These are phyloP conservation scores for Hortaea werneckii DNA, from an alignment of 2,329 filamentous ascomycete species.

Conservation along the genomic window DNA sequence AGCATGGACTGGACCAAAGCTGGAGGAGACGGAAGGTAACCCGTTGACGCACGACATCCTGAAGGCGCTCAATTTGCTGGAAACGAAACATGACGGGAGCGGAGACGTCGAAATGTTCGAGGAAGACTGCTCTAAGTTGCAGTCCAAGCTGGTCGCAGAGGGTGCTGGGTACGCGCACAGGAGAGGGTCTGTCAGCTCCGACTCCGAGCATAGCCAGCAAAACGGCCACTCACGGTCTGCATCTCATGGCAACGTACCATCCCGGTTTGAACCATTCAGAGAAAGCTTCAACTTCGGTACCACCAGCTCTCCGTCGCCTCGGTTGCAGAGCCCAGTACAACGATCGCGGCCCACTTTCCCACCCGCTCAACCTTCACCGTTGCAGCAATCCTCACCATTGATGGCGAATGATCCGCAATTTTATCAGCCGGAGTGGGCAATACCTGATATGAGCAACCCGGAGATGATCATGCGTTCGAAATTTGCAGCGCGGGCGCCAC, in stretches of 20 bases:
- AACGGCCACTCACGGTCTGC: conserved; percentile 16
- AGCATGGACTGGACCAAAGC: conserved; percentile 45
- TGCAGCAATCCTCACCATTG: conserved; percentile 15
- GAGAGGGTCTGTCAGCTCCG: conserved; percentile 46
- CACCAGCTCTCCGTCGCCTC: too few species aligned
- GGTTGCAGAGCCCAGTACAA: conserved; percentile 14
- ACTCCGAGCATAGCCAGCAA: conserved; percentile 45
- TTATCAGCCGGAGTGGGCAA: conserved; percentile 22
- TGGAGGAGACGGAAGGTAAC: conserved; percentile 45
- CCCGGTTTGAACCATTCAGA: conserved; percentile 8
- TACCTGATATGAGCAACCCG: conserved; percentile 9
- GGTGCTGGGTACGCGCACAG: conserved; percentile 42
- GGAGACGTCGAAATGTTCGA: conserved; percentile 44
- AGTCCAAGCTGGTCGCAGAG: conserved; percentile 44
- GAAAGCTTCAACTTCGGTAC: conserved; percentile 17
- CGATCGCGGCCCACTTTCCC: neutral
- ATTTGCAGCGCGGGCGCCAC: conserved; percentile 9
- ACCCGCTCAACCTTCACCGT: conserved; percentile 14
- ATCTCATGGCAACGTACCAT: conserved; percentile 26
- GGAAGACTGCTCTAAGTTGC: conserved; percentile 46
- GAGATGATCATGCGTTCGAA: conserved; percentile 14
- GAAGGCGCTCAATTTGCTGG: conserved; percentile 47
- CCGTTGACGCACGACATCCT: conserved; percentile 56
- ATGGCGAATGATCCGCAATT: conserved; percentile 17
- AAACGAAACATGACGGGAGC: conserved; percentile 38